Evolutionary conservation across 2,329 filamentous ascomycete genomes (phyloP), one percentile per base, ranked within the genome.

Genomic region (Talaromyces sp.): DNA sequence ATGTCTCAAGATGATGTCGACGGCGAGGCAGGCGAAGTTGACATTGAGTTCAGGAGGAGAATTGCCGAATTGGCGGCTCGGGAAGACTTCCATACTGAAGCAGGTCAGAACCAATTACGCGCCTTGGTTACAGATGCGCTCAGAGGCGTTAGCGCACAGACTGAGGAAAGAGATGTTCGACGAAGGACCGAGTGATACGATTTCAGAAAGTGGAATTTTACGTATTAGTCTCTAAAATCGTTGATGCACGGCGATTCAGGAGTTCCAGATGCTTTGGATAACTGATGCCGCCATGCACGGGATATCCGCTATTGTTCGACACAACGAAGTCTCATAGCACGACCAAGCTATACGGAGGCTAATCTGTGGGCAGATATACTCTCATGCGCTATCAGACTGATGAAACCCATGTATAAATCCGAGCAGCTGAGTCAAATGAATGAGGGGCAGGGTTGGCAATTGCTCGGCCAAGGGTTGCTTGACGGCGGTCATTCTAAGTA

Each of bases 1-100:
- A 88, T 95, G 82, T 82, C 85, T 6, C 85, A 89, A 70, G 76
- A 77, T 69, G 73, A 77, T 41, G 82, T 76, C 0, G 82, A 86
- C 52, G 87, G 86, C 13, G 85, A 86, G 7, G 83, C 82, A 1
- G 83, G 83, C 45, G 87, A 88, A 65, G 86, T 89, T 9, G 93
- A 98, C 74, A 88, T 91, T 1, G 93, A 93, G 70, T 92, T 99
- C 70, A 87, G 90, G 73, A 84, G 90, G 69, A 85, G 91, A 62
- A 98, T 99, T 73, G 93, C 98, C 72, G 90, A 97, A 77, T 80
- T 99, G 66, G 93, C 95, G 2, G 85, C 89, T 41, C 84, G 92
- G 47, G 88, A 90, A 27, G 93, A 98, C 73, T 96, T 97, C 72
- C 83, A 94, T 71, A 90, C 88, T 5, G 88, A 91, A 62, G 87